Conservation (phyloP, 2,329 filamentous ascomycete species). For the Neophaeococcomyces mojaviensis region DNA sequence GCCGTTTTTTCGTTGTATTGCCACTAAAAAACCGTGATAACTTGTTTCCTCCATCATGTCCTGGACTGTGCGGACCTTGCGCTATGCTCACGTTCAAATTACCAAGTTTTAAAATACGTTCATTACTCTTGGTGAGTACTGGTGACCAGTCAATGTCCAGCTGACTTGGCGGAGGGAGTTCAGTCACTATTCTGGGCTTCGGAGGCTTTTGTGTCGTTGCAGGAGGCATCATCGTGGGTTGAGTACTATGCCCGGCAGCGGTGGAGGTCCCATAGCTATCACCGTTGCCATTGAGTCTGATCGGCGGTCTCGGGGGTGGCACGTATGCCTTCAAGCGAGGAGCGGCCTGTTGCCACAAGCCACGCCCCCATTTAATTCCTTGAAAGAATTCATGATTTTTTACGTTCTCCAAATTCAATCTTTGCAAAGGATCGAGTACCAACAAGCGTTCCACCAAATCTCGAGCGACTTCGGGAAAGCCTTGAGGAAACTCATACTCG, state of each 20-base stretch:
- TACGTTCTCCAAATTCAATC: slow-evolving; percentile 89
- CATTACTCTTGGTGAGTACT: slow-evolving; percentile 80
- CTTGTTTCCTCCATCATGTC: slow-evolving; percentile 61
- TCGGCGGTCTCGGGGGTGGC: slow-evolving; percentile 68
- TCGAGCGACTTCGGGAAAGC: slow-evolving; percentile 76
- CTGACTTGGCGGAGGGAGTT: slow-evolving; percentile 91
- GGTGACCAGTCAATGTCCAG: slow-evolving; percentile 98
- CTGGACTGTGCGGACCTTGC: slow-evolving; percentile 66
- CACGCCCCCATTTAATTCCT: slow-evolving; percentile 73
- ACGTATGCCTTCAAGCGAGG: slow-evolving; percentile 79
- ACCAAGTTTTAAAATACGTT: slow-evolving; percentile 87
- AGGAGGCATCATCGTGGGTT: slow-evolving; percentile 32
- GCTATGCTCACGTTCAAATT: slow-evolving; percentile 79
- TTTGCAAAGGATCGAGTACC: slow-evolving; percentile 75
- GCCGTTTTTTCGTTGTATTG: slow-evolving; percentile 83
- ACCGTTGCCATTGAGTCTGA: slow-evolving; percentile 58
- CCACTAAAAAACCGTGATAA: slow-evolving; percentile 85
- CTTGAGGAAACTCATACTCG: slow-evolving; percentile 85
- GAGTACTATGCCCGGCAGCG: slow-evolving; percentile 29
- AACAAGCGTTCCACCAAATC: slow-evolving; percentile 86
- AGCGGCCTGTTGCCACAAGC: slow-evolving; percentile 81
- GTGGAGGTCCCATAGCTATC: slow-evolving; percentile 38
- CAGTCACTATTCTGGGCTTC: slow-evolving; percentile 79
- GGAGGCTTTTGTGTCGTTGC: slow-evolving; percentile 39
- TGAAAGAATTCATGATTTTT: slow-evolving; percentile 95